Percentiles rank a stretch among this genome's conserved stretches.
Conservation (phyloP, 768 basidiomycete genomes). For the Trametes gibbosa region DNA sequence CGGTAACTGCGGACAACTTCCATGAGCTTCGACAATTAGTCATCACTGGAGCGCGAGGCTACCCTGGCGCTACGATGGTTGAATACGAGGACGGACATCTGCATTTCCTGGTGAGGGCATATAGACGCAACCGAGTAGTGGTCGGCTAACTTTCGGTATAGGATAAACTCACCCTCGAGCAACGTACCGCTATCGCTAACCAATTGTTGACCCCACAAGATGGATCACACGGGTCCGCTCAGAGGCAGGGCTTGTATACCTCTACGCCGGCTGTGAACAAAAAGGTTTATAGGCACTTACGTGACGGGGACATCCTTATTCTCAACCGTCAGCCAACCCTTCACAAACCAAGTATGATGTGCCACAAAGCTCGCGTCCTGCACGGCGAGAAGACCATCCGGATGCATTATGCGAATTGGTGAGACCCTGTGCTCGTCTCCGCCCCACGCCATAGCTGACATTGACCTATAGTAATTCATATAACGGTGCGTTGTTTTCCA, state of each 20-base stretch:
- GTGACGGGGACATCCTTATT: slow-evolving; percentile 92
- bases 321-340: slow-evolving; percentile 97
- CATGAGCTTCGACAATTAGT: slow-evolving; percentile 86
- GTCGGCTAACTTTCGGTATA: slow-evolving; percentile 28
- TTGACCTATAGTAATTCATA: slow-evolving; percentile 79
- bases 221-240: slow-evolving; percentile 48
- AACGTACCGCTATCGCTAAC: slow-evolving; percentile 93
- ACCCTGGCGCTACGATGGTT: slow-evolving; percentile 93
- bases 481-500: slow-evolving; percentile 59
- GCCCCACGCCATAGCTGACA: slow-evolving; percentile 2
- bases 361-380: slow-evolving; percentile 87
- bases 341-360: slow-evolving; percentile 99
- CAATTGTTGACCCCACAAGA: slow-evolving; percentile 91
- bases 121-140: background rate
- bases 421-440: slow-evolving; percentile 25
- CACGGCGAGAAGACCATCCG: slow-evolving; percentile 98
- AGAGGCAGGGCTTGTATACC: slow-evolving; percentile 60
- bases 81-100: slow-evolving; percentile 93
- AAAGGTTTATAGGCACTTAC: slow-evolving; percentile 94
- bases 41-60: slow-evolving; percentile 81
- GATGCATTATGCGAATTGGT: slow-evolving; percentile 99
- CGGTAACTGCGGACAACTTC: slow-evolving; percentile 90
- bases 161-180: slow-evolving; percentile 85
- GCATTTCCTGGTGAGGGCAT: slow-evolving; percentile 65
- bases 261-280: slow-evolving; percentile 84